Base-by-base conservation (phyloP, 495 filamentous ascomycete species). In the Penicillium cinerascens region DNA sequence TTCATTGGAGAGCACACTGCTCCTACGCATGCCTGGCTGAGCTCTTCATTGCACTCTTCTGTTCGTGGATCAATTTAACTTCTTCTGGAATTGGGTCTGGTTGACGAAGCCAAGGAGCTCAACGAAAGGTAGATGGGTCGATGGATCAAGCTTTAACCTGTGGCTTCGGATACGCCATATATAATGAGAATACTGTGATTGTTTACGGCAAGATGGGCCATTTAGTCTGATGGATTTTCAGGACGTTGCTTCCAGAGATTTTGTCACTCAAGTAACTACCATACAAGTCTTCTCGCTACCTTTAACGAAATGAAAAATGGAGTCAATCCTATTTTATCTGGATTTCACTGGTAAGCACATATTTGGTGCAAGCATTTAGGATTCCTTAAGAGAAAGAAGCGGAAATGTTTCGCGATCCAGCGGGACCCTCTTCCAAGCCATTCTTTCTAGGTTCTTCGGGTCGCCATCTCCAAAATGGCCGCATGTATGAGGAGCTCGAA, bases 1-100 rank as follows among this genome's bases (percentile, higher is more conserved):
- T 87, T 87, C 47, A 68, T 87, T 1, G 84, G 84, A 10, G 84
- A 87, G 69, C 84, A 87, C 59, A 87, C 84, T 2, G 78, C 76
- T 21, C 85, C 82, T 54, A 87, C 84, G 7, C 84, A 87, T 57
- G 82, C 83, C 3, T 87, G 84, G 84, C 84, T 87, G 27, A 79
- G 81, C 17, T 77, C 76, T 13, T 80, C 82, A 0, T 56, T 87
- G 17, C 82, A 87, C 55, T 81, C 77, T 23, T 81, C 80, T 0
- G 80, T 86, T 26, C 66, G 84, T 0, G 84, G 84, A 0, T 75
- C 75, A 0, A 74, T 84, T 16, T 84, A 87, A 61, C 51, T 86
- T 52, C 65, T 86, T 51, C 69, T 87, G n/a, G 81, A 85, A 48
- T 71, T 86, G 55, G 84, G 84, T 0, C 62, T 87, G 45, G 81